Percentiles rank a stretch among this genome's conserved stretches.
Evolutionary conservation across 192 early-diverging fungal species (phyloP).

Genomic region (Coemansia sp.): DNA sequence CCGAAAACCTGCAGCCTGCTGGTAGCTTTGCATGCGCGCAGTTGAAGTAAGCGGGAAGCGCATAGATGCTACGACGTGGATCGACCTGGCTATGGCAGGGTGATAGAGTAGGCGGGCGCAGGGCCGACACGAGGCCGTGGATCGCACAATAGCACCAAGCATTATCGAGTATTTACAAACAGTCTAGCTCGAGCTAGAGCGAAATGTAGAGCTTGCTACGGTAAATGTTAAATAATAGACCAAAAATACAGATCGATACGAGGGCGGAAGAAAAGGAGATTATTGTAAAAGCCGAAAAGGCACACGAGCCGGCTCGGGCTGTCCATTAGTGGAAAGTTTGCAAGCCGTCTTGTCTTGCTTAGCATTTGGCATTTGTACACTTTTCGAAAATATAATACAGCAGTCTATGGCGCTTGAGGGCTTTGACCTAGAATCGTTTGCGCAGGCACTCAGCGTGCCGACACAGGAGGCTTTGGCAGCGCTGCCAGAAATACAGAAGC

Average conservation of each 20-base stretch:
- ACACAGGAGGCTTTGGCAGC: slow-evolving; percentile 45
- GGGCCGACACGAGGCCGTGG: background rate
- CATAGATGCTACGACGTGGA: background rate
- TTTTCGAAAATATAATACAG: background rate
- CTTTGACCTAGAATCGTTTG: slow-evolving; percentile 44
- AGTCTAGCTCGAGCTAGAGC: background rate
- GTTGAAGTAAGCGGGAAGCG: background rate
- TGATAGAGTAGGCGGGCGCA: background rate
- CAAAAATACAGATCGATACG: background rate
- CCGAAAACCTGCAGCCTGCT: slow-evolving; percentile 20
- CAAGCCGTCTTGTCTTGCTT: background rate
- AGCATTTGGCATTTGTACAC: background rate
- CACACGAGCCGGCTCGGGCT: too few species aligned
- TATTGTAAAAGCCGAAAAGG: too few species aligned
- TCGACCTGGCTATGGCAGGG: background rate
- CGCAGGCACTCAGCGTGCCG: slow-evolving; percentile 44
- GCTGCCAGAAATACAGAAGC: slow-evolving; percentile 42
- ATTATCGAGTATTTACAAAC: slow-evolving; percentile 1
- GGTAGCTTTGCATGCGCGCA: background rate
- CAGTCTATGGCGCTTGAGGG: slow-evolving; percentile 29
- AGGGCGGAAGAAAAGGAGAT: too few species aligned
- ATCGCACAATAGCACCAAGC: background rate
- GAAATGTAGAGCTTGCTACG: slow-evolving; percentile 4
- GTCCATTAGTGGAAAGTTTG: too few species aligned
- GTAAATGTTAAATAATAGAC: background rate